Base-by-base conservation (phyloP, 192 early-diverging fungal genomes). In the Podila epicladia region DNA sequence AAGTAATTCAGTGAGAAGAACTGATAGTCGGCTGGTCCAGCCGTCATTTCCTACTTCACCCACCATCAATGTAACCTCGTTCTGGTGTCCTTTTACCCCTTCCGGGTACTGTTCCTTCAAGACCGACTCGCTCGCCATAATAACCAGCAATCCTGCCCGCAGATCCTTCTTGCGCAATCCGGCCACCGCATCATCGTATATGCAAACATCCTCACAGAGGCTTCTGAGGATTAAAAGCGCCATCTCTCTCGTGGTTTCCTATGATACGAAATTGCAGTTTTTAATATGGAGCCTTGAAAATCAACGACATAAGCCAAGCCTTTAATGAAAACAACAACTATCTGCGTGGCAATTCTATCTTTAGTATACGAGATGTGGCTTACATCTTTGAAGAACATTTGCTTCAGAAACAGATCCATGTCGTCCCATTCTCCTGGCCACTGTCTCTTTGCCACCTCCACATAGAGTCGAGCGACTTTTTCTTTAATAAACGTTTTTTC, bases 401-500 rank as follows among this genome's bases (percentile, higher is more conserved):
- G 64, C 53, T 79, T 64, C 15, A 92, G 67, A 29, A 84, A 51
- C 1, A 51, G 2, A 60, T 93, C 88, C 80, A 93, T 87, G 31
- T 89, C 87, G 11, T 73, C 62, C 91, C 91, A 93, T n/a, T 64
- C 48, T 45, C 66, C 61, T 3, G 91, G 91, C 90, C 89, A 93
- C 64, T 84, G 84, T 19, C 90, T 69, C 64, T 92, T 91, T 19
- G 85, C 90, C 31, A 91, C 74, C 51, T 87, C 91, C 2, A 90
- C 91, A 59, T 90, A 74, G 24, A 93, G 48, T 20, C 69, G 61
- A 8, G 87, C 86, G 15, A 90, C 64, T 65, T 92, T 92, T n/a
- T 88, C 89, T 59, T 90, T 92, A 66, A 92, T 87, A 50, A 83
- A 91, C 4, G 35, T 31, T 35, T 75, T 64, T 63, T 89, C 87